These are phyloP conservation scores for Coprinopsis marcescibilis DNA, from an alignment of 768 basidiomycete genomes.

Conservation along the genomic window DNA sequence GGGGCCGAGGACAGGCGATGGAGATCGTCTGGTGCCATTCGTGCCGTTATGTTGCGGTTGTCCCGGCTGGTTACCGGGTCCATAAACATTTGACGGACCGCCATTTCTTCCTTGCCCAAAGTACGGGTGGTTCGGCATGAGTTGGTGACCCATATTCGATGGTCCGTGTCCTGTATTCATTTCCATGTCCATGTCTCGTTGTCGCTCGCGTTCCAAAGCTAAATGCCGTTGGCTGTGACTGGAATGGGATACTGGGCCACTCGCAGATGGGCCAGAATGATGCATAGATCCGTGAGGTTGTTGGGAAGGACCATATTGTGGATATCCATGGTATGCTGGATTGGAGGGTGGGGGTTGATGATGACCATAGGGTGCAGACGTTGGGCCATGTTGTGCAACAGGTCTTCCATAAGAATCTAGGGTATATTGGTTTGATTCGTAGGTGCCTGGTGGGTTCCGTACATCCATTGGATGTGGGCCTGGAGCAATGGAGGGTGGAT, in stretches of 20 bases:
- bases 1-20: slow-evolving; percentile 25
- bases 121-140: slow-evolving; percentile 28
- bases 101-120: slow-evolving; percentile 25
- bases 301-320: slow-evolving; percentile 2
- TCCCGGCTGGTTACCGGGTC: slow-evolving; percentile 11
- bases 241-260: neutral
- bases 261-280: slow-evolving; percentile 8
- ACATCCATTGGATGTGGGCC: neutral
- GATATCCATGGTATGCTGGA: neutral
- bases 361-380: slow-evolving; percentile 6
- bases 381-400: slow-evolving; percentile 11
- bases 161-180: slow-evolving; percentile 11
- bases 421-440: neutral
- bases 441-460: neutral
- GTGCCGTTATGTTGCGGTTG: slow-evolving; percentile 15
- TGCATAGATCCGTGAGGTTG: slow-evolving; percentile 11
- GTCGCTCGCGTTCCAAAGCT: slow-evolving; percentile 2
- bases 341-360: neutral
- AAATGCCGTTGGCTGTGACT: neutral
- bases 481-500: neutral
- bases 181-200: slow-evolving; percentile 6
- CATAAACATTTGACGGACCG: slow-evolving; percentile 12
- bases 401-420: slow-evolving; percentile 16
- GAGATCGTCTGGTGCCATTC: slow-evolving; percentile 28
- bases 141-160: slow-evolving; percentile 21